Evolutionary conservation across 495 filamentous ascomycete genomes (phyloP), one percentile per base, ranked within the genome.

Genomic region (Mycothermus thermophilus): DNA sequence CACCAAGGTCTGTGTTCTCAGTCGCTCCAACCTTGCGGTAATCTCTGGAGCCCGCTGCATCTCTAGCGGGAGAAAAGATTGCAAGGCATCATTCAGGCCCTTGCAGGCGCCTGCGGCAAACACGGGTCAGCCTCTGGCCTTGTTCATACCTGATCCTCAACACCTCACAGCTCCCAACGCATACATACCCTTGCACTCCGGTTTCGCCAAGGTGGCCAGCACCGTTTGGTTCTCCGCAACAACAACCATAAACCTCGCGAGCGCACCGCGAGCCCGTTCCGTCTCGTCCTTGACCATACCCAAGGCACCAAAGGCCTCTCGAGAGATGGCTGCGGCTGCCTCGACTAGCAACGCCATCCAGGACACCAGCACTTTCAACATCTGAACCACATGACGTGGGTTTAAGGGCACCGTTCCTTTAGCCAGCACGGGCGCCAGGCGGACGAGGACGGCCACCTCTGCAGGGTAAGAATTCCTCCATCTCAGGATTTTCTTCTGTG

Each of bases 401-500:
- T 30, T 48, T 31, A 35, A 50, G 30, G 67, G 59, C 4, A 51
- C 64, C 13, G 41, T 44, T 0, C 57, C 64, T 18, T 58, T 43
- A 0, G 52, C 43, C 1, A 77, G 47, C 0, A 41, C 46, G 46
- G 67, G 69, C 4, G 64, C 58, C 5, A 74, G 47, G 3, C 66
- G 56, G 43, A 64, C 65, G 45, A 78, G 66, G 12, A 76, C 45
- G 12, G 59, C 52, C 46, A 69, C 67, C 34, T 73, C 69, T 18
- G 50, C 31, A 11, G 44, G 35, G 33, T 66, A 68, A 0, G 66
- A 70, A 40, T 48, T 69, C 30, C 41, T 54, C 71, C 62, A 75
- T 40, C 64, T 53, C 42, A 45, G 31, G 10, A 40, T 17, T 30
- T 38, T 33, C 12, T 39, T 36, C 26, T 47, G 37, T 14, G 22